Percentiles rank a stretch among this genome's conserved stretches.
These are phyloP conservation scores for Leccinum fallax DNA, from an alignment of 1,284 basidiomycete genomes.

Conservation along the genomic window DNA sequence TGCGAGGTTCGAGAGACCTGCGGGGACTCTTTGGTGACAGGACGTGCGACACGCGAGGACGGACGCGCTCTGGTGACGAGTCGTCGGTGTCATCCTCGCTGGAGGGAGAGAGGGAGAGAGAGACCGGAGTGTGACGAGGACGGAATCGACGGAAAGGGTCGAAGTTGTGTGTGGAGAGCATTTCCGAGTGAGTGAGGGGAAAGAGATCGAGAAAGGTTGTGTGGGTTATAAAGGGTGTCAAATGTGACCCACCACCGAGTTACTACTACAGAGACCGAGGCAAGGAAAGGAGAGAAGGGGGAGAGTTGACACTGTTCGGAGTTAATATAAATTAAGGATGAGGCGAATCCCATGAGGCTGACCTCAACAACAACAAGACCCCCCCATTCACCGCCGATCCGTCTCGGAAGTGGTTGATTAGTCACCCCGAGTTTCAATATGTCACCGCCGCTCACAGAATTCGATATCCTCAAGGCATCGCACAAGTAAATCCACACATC, in stretches of 20 bases:
- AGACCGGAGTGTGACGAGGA: constrained; percentile 7
- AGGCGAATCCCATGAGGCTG: constrained; percentile 30
- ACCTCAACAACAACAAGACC: not conserved
- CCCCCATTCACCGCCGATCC: not conserved
- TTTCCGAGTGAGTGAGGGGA: not conserved
- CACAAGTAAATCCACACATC: constrained; percentile 50
- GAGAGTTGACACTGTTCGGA: not conserved
- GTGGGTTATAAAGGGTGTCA: constrained; percentile 10
- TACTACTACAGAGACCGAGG: constrained; percentile 11
- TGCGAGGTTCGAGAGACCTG: not conserved
- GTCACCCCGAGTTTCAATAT: not conserved
- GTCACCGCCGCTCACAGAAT: constrained; percentile 45
- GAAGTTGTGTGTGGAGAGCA: constrained; percentile 14
- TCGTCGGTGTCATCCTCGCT: constrained; percentile 30
- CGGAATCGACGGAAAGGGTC: constrained; percentile 28
- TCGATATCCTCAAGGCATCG: constrained; percentile 64
- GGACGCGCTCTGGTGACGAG: constrained; percentile 23
- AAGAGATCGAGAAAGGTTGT: not conserved
- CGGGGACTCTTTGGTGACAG: not conserved
- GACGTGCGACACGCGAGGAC: constrained; percentile 11
- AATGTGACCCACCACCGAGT: no score
- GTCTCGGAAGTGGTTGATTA: constrained; percentile 1
- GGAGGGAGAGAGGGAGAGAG: not conserved
- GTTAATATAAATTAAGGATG: not conserved
- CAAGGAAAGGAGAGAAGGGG: no score